Base-by-base conservation (phyloP, 139 green algal genomes). In the Astrephomene gubernaculifera region DNA sequence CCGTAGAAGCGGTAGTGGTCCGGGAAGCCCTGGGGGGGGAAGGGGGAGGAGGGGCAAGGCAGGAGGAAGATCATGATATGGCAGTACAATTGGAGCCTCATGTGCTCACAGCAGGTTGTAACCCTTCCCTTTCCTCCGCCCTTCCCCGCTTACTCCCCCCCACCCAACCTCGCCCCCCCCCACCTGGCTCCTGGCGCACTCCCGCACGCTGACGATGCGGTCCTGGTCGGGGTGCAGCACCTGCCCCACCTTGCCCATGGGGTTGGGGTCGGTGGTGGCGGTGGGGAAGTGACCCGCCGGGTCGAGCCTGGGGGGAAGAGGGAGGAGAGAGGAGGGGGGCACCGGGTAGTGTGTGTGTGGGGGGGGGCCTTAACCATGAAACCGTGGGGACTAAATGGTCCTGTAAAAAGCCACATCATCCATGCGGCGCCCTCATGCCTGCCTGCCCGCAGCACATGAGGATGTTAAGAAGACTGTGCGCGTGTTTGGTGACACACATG, bases 201-300 rank as follows among this genome's bases (percentile, higher is more conserved):
- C 97, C 31, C 97, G 88, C 60, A 99, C 97, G 2, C 89, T 95
- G 49, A 99, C 95, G 82, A 99, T 99, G 73, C 97, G 90, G 90
- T 99, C 95, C 93, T 99, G 97, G 14, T 94, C 87, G 2, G 96
- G 96, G 90, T 99, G 96, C 91, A 99, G 98, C 65, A 98, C 97
- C 94, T 98, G 97, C 25, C 96, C 96, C 74, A 97, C 95, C 90
- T 99, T 99, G 91, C 97, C 97, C 97, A 99, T 99, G 82, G 97
- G 97, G 90, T 99, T 95, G 9, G 97, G 97, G 90, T 99, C 97
- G 29, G 97, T 99, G 81, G 96, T 97, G 82, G 94, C 96, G 71
- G 97, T 99, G 85, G 97, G 97, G 94, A 99, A 99, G 91, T 99
- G 98, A n/a, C 97, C 97, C 17, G 87, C 67, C 63, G 86, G 95